Evolutionary conservation across 345 rosid genomes (phyloP), one percentile per base, ranked within the genome.

Genomic region (Crucihimalaya himalaica): DNA sequence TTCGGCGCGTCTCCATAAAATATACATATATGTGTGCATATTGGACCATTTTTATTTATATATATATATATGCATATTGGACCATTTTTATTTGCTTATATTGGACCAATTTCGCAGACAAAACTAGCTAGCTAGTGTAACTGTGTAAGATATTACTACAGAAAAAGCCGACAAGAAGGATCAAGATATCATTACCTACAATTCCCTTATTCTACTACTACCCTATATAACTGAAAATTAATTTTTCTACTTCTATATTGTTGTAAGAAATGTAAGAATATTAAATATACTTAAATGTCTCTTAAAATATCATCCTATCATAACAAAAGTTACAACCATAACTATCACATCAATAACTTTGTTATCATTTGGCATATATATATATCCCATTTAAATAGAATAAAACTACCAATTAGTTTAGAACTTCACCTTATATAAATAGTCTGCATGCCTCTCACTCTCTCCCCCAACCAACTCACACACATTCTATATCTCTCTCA

Each of bases 291-390:
- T 40, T 27, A 42, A 40, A 43, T 43, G 6, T 43, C 48, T 43
- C 20, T 18, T 3, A 28, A 6, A 66, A 10, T 28, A 66, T 29
- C 46, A 29, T 67, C 16, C 42, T 25, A 58, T 66, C 7, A 23
- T 46, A 27, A 25, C 8, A 2, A 56, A 55, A 54, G 37, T 37
- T 65, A 73, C 6, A 56, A 74, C 47, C 56, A 59, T 42, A 54
- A 1, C 68, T 50, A 67, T 75, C 79, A 75, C 79, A 60, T 67
- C 79, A 40, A 51, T 50, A 29, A 59, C 68, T 39, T 50, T 66
- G 46, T 21, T 37, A 74, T 37, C 68, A 66, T 66, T 25, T 48
- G 19, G 61, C 57, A 47, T 45, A 7, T 35, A 42, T 42, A 42
- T 15, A 42, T 1, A 46, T 16, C 4, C 13, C 54, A 9, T 48